phyloP scores from a whole-genome alignment of 768 basidiomycete genomes.

The Trametes cinnabarina region DNA sequence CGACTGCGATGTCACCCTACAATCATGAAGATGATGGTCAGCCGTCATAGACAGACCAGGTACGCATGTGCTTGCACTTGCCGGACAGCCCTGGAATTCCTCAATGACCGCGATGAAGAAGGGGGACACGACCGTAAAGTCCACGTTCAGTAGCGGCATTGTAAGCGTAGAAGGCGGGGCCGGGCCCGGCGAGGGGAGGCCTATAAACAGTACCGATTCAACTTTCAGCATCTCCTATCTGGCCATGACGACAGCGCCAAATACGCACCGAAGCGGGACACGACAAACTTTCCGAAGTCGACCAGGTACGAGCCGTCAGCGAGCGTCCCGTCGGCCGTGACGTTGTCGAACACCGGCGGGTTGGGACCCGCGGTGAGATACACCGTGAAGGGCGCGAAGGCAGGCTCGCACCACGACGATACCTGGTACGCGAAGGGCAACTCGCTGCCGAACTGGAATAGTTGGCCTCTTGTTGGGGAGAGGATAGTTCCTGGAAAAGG shows the following conservation, averaged over 20 bases:
- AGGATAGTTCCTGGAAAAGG: constrained; percentile 19
- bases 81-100: constrained; percentile 20
- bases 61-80: not conserved
- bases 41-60: not conserved
- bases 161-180: constrained; percentile 17
- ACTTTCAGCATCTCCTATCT: not conserved
- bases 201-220: constrained; percentile 1
- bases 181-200: constrained; percentile 9
- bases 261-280: constrained; percentile 22
- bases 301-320: constrained; percentile 16
- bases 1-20: constrained; percentile 17
- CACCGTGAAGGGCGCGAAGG: constrained; percentile 19
- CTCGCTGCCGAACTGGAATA: constrained; percentile 6
- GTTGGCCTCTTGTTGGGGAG: constrained; percentile 1
- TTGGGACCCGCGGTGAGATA: constrained; percentile 15
- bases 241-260: not conserved
- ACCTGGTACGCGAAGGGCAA: constrained; percentile 18
- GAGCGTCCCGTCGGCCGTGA: constrained; percentile 17
- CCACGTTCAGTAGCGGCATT: constrained; percentile 1
- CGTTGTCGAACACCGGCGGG: constrained; percentile 16
- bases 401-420: constrained; percentile 20
- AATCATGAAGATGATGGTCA: not conserved
- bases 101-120: constrained; percentile 18
- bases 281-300: constrained; percentile 19
- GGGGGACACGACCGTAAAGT: not conserved